phyloP scores from a whole-genome alignment of 176 grass and related monocot species.

The Coix lacrymajobi region DNA sequence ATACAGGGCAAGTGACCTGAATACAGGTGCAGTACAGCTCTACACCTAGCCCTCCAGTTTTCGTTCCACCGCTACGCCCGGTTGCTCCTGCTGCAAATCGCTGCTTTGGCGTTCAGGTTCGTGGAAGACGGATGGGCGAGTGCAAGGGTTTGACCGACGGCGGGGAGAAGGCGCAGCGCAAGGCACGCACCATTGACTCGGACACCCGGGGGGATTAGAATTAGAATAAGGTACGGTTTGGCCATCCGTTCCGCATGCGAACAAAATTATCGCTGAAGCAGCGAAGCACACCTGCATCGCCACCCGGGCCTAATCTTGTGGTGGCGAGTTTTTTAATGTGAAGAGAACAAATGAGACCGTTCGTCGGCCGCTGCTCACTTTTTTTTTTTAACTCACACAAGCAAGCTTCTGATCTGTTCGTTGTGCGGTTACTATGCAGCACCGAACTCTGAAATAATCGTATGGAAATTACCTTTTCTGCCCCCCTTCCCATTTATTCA shows the following conservation, averaged over 20 bases:
- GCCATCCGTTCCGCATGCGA: slow-evolving; percentile 13
- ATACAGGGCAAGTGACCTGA: not conserved
- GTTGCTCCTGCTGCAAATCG: not conserved
- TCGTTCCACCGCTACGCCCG: not conserved
- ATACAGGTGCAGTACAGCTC: not conserved
- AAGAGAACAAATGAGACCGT: not conserved
- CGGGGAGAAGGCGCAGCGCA: not conserved
- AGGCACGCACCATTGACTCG: not conserved
- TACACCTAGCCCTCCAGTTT: not conserved
- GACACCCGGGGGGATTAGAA: not conserved
- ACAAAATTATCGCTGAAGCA: not conserved
- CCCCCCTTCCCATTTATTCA: not conserved
- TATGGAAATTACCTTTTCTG: not conserved
- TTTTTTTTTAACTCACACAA: too few relatives aligned
- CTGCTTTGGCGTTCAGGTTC: not conserved
- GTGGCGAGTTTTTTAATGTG: not conserved
- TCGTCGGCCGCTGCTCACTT: not conserved
- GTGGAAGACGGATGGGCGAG: not conserved
- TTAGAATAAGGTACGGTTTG: not conserved
- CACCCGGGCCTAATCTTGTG: not conserved
- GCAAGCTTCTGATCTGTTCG: not conserved
- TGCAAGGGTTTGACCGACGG: slow-evolving; percentile 1
- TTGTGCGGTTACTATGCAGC: not conserved
- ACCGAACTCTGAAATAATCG: not conserved
- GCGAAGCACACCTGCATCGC: not conserved